Conservation (phyloP, 2,329 filamentous ascomycete genomes). For the Epichloe amarillans region DNA sequence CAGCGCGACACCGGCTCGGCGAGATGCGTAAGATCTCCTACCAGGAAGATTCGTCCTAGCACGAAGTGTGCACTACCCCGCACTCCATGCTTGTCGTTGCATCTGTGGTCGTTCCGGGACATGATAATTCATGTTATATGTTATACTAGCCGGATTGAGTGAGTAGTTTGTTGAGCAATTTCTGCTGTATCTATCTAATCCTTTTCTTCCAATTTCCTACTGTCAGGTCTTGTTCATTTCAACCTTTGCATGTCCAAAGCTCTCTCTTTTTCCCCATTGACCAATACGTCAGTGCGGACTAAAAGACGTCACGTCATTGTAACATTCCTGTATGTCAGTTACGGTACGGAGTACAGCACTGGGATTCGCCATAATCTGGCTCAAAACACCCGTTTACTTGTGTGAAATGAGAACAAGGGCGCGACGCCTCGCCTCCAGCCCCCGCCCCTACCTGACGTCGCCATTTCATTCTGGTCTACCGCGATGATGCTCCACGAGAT, state of each 20-base stretch:
- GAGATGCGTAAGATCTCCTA: slow-evolving; percentile 99
- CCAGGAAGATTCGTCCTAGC: slow-evolving; percentile 54
- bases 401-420: not conserved
- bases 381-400: not conserved
- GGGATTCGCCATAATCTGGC: not conserved
- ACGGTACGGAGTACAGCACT: not conserved
- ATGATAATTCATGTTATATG: not conserved
- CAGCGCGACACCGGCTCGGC: slow-evolving; percentile 70
- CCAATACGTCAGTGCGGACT: no score
- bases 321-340: not conserved
- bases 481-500: not conserved
- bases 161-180: not conserved
- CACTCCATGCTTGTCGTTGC: not conserved
- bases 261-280: not conserved
- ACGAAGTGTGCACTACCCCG: not conserved
- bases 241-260: not conserved
- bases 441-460: not conserved
- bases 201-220: not conserved
- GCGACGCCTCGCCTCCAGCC: not conserved
- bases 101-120: not conserved
- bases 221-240: not conserved
- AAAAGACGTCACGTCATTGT: not conserved
- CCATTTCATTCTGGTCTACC: not conserved
- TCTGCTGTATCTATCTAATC: not conserved
- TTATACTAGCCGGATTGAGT: not conserved